Evolutionary conservation across 2,329 filamentous ascomycete species (phyloP).

Genomic region (Stachybotrys elegans): DNA sequence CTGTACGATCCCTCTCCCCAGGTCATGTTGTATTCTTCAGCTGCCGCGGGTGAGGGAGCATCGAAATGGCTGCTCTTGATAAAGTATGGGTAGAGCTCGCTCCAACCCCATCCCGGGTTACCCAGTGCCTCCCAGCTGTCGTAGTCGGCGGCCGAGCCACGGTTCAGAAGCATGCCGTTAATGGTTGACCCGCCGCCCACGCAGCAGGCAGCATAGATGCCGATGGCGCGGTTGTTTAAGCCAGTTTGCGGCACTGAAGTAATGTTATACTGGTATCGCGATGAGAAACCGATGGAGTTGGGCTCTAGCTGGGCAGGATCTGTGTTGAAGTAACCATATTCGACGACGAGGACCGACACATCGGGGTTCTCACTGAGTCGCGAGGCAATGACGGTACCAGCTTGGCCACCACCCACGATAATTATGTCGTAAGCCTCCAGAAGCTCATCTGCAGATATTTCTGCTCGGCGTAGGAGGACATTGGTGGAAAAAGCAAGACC

Average conservation of each 20-base stretch:
- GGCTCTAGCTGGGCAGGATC: constrained; percentile 1
- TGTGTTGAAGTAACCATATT: constrained; percentile 3
- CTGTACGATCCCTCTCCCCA: constrained; percentile 1
- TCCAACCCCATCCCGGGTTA: constrained; percentile 1
- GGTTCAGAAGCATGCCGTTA: constrained; percentile 3
- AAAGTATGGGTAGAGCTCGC: constrained; percentile 1
- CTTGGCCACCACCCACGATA: constrained; percentile 18
- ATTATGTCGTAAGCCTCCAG: constrained; percentile 13
- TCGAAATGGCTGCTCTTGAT: constrained; percentile 3
- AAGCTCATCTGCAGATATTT: constrained; percentile 5
- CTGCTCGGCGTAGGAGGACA: constrained; percentile 4
- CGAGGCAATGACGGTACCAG: constrained; percentile 18
- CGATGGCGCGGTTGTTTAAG: not conserved
- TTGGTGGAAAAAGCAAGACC: not conserved
- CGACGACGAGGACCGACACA: not conserved
- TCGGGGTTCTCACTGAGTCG: constrained; percentile 10
- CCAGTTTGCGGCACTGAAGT: constrained; percentile 1
- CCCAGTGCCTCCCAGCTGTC: constrained; percentile 2
- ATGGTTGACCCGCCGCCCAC: constrained; percentile 3
- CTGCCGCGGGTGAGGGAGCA: not conserved
- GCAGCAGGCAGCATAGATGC: constrained; percentile 1
- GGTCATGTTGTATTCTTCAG: constrained; percentile 1
- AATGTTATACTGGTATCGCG: constrained; percentile 2
- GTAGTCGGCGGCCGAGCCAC: constrained; percentile 1
- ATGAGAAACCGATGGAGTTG: not conserved